Percentiles rank a stretch among this genome's conserved stretches.
phyloP scores from a whole-genome alignment of 768 basidiomycete genomes.

The Boletellus ananas region DNA sequence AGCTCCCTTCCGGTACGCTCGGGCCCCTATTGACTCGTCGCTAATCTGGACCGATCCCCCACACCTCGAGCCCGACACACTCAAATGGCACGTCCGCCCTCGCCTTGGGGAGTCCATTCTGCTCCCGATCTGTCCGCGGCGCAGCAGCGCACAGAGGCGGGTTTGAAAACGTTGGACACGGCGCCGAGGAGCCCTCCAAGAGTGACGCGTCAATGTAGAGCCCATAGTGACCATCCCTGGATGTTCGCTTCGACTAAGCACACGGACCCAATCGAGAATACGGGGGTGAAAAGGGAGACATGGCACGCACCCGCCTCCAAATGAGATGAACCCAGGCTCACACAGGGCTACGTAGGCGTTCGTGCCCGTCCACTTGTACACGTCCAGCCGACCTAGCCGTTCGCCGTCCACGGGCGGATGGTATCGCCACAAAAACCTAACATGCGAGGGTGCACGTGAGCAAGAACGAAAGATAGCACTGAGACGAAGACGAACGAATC shows the following conservation, averaged over 20 bases:
- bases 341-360: constrained; percentile 91
- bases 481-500: constrained; percentile 56
- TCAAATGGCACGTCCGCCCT: constrained; percentile 67
- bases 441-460: not conserved
- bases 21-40: too few species aligned
- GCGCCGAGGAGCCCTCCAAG: too few species aligned
- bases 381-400: constrained; percentile 40
- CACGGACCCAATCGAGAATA: too few species aligned
- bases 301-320: constrained; percentile 82
- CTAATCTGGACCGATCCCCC: constrained; percentile 56
- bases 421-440: constrained; percentile 77
- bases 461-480: too few species aligned
- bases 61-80: constrained; percentile 89
- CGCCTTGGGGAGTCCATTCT: constrained; percentile 21
- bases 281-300: not conserved
- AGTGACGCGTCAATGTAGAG: too few species aligned
- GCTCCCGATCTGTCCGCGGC: not conserved
- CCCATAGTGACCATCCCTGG: too few species aligned
- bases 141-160: constrained; percentile 61
- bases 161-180: too few species aligned
- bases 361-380: constrained; percentile 81
- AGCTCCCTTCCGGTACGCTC: too few species aligned
- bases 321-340: constrained; percentile 74
- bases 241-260: too few species aligned
- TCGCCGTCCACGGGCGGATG: constrained; percentile 22